Percentiles rank a stretch among this genome's conserved stretches.
Evolutionary conservation across 345 rosid genomes (phyloP).

Genomic region (Dipteronia sinensis): DNA sequence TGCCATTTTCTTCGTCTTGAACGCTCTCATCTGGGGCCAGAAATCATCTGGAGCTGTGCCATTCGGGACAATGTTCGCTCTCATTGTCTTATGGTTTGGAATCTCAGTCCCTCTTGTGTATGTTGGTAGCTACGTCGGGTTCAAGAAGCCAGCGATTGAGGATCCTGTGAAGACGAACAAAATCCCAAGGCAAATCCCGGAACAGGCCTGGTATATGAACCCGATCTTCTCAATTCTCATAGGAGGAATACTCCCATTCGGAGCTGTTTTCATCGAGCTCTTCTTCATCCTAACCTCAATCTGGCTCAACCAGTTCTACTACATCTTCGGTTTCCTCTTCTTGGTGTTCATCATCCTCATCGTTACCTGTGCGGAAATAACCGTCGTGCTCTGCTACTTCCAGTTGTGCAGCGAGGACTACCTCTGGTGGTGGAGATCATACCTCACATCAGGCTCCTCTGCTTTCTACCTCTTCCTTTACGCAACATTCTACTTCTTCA

Average conservation of each 20-base stretch:
- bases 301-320: conserved; percentile 90
- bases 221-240: conserved; percentile 72
- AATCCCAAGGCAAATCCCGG: conserved; percentile 82
- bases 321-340: conserved; percentile 86
- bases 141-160: conserved; percentile 69
- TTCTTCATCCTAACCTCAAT: conserved; percentile 88
- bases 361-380: conserved; percentile 72
- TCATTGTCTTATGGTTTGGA: conserved; percentile 77
- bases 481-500: conserved; percentile 81
- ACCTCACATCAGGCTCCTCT: conserved; percentile 80
- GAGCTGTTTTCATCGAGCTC: conserved; percentile 82
- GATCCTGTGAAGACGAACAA: conserved; percentile 84
- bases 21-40: conserved; percentile 83
- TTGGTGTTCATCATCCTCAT: conserved; percentile 69
- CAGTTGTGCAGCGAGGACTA: conserved; percentile 85
- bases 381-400: conserved; percentile 81
- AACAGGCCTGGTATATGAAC: conserved; percentile 90
- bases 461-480: conserved; percentile 73
- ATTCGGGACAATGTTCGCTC: conserved; percentile 85
- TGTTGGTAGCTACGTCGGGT: conserved; percentile 67
- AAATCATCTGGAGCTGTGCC: conserved; percentile 88
- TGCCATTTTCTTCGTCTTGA: conserved; percentile 66
- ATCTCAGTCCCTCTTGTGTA: conserved; percentile 76
- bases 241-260: conserved; percentile 80
- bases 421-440: conserved; percentile 94